Evolutionary conservation across 106 monocot genomes (phyloP).

Genomic region (Acanthochlamys bracteata): DNA sequence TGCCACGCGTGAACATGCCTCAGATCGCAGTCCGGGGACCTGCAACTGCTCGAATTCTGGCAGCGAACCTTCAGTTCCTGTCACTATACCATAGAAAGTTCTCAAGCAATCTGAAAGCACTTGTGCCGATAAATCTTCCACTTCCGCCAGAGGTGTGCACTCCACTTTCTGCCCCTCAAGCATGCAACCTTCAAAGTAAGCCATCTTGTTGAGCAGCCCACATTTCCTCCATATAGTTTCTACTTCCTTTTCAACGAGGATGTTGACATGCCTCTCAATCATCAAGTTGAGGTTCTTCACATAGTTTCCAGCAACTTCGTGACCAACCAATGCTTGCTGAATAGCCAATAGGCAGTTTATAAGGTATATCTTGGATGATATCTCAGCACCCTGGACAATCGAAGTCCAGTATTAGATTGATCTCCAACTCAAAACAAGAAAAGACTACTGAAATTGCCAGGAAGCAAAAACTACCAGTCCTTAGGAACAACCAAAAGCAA

Average conservation of each 20-base stretch:
- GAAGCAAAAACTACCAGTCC: not conserved
- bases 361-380: conserved; percentile 75
- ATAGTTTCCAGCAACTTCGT: conserved; percentile 57
- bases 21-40: conserved; percentile 59
- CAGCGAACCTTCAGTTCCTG: conserved; percentile 65
- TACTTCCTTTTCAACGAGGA: conserved; percentile 69
- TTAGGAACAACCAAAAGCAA: no score
- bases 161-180: conserved; percentile 4
- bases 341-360: conserved; percentile 93
- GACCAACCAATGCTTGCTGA: conserved; percentile 60
- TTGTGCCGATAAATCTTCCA: conserved; percentile 39
- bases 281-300: conserved; percentile 30
- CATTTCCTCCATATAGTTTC: conserved; percentile 60
- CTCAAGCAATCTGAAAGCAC: conserved; percentile 50
- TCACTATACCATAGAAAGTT: conserved; percentile 64
- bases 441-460: not conserved
- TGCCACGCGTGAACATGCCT: conserved; percentile 31
- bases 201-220: conserved; percentile 55
- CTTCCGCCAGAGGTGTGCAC: conserved; percentile 29
- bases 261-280: conserved; percentile 48
- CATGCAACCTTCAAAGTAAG: conserved; percentile 26
- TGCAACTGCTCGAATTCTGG: conserved; percentile 93
- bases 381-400: conserved; percentile 20
- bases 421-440: conserved; percentile 27
- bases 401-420: not conserved